phyloP scores from a whole-genome alignment of 2,329 filamentous ascomycete species.

The Didymella keratinophila region DNA sequence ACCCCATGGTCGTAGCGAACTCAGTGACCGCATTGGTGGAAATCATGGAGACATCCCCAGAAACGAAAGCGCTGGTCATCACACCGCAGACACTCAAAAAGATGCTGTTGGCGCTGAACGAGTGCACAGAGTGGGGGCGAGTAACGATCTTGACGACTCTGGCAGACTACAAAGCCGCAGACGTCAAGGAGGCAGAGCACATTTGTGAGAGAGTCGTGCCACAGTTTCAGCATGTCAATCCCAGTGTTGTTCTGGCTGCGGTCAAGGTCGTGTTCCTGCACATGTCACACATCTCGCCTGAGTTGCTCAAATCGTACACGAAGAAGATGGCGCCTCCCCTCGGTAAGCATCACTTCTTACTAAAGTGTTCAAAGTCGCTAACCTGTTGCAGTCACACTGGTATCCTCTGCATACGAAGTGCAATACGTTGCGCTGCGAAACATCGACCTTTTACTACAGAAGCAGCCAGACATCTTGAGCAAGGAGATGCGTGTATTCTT shows the following conservation, averaged over 20 bases:
- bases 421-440: constrained; percentile 97
- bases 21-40: constrained; percentile 93
- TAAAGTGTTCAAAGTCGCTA: constrained; percentile 28
- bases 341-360: constrained; percentile 61
- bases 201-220: constrained; percentile 96
- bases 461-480: constrained; percentile 94
- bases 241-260: constrained; percentile 94
- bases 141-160: constrained; percentile 92
- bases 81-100: constrained; percentile 89
- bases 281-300: constrained; percentile 83
- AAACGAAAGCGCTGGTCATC: constrained; percentile 85
- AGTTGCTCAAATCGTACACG: constrained; percentile 82
- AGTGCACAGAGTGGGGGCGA: constrained; percentile 98
- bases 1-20: constrained; percentile 99
- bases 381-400: constrained; percentile 77
- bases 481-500: constrained; percentile 99
- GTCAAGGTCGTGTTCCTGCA: constrained; percentile 98
- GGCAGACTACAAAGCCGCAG: constrained; percentile 84
- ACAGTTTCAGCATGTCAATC: constrained; percentile 98
- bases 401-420: constrained; percentile 94
- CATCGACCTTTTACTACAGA: constrained; percentile 93
- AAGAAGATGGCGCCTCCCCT: constrained; percentile 99
- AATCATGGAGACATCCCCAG: constrained; percentile 87
- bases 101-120: constrained; percentile 92
- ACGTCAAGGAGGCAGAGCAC: constrained; percentile 95